These are phyloP conservation scores for Coemansia sp. DNA, from an alignment of 192 early-diverging fungal species.

Conservation along the genomic window DNA sequence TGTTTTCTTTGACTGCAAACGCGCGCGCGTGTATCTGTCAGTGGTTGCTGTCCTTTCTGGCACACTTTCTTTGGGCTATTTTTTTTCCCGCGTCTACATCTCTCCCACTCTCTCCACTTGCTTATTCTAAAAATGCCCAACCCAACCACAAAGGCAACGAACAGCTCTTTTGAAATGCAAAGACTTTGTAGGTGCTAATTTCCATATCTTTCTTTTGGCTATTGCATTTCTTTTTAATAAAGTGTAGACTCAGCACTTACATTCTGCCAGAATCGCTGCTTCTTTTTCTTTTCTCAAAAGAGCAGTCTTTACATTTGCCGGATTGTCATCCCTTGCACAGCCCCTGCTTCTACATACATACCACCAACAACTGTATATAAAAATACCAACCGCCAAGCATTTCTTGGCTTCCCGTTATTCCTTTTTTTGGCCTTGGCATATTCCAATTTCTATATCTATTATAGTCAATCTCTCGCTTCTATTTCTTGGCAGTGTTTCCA, in stretches of 20 bases:
- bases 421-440: slow-evolving; percentile 5
- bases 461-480: slow-evolving; percentile 10
- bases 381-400: slow-evolving; percentile 7
- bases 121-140: neutral
- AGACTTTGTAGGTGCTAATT: slow-evolving; percentile 2
- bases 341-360: neutral
- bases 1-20: slow-evolving; percentile 5
- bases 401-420: neutral
- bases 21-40: neutral
- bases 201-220: slow-evolving; percentile 5
- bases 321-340: neutral
- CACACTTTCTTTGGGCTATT: slow-evolving; percentile 1
- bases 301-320: slow-evolving; percentile 2
- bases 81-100: neutral
- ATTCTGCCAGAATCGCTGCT: neutral
- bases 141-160: neutral
- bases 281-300: neutral
- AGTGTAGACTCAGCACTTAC: slow-evolving; percentile 6
- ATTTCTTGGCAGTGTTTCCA: slow-evolving; percentile 9
- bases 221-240: slow-evolving; percentile 3
- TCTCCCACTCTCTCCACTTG: neutral
- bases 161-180: neutral
- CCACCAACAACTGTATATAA: slow-evolving; percentile 2
- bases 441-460: slow-evolving; percentile 11
- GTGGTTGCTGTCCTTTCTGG: neutral